Conservation (phyloP, 2,329 filamentous ascomycete species). For the Diaporthe humulicola region DNA sequence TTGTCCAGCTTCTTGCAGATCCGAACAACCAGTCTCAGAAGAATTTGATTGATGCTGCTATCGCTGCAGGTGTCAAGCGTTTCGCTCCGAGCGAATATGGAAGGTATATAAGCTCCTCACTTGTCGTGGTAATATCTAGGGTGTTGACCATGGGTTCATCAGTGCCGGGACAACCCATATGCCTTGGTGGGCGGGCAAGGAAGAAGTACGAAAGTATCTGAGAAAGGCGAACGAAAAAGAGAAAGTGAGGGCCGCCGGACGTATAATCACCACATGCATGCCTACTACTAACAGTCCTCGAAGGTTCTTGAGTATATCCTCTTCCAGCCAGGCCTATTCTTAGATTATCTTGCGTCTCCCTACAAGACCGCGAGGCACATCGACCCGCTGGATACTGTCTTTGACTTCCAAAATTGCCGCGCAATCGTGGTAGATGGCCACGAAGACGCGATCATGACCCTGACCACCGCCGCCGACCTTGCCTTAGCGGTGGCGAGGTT, state of each 20-base stretch:
- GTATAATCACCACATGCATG: background rate
- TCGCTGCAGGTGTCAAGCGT: constrained; percentile 63
- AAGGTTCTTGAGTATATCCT: constrained; percentile 68
- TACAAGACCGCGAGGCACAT: constrained; percentile 60
- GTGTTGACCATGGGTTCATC: background rate
- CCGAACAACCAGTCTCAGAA: constrained; percentile 59
- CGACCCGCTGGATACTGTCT: constrained; percentile 51
- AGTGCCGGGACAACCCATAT: constrained; percentile 53
- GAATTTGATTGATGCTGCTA: constrained; percentile 70
- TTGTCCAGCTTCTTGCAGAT: constrained; percentile 55
- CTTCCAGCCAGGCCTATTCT: constrained; percentile 68
- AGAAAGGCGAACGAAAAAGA: constrained; percentile 61
- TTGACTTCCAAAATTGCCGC: constrained; percentile 57
- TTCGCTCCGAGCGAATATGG: constrained; percentile 73
- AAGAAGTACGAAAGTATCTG: constrained; percentile 63
- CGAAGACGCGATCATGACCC: constrained; percentile 57
- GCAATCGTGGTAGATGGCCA: constrained; percentile 57
- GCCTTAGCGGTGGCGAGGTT: constrained; percentile 54
- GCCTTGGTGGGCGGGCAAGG: constrained; percentile 65
- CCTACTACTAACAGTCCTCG: background rate
- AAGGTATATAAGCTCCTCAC: constrained; percentile 46
- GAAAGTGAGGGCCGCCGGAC: constrained; percentile 48
- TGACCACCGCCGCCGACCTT: constrained; percentile 60
- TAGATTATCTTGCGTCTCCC: constrained; percentile 67
- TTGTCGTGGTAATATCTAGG: too few species aligned